Conservation (phyloP, 192 early-diverging fungal genomes). For the Spinellus fusiger region DNA sequence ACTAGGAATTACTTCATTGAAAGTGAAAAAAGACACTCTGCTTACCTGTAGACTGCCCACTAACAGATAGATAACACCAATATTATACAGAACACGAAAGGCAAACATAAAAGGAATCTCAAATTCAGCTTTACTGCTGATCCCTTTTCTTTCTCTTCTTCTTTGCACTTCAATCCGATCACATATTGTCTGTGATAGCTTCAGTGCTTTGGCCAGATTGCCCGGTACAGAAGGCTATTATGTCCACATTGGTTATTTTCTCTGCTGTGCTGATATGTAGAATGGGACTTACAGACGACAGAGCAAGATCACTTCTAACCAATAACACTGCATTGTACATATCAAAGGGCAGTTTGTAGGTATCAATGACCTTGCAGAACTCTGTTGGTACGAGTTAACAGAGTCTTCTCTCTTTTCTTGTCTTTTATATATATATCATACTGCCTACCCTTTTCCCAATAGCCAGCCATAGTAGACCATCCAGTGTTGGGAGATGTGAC, state of each 20-base stretch:
- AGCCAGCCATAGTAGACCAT: not conserved
- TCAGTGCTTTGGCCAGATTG: conserved; percentile 25
- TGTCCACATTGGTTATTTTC: not conserved
- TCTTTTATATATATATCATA: not conserved
- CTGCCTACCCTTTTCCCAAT: conserved; percentile 24
- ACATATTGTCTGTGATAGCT: conserved; percentile 26
- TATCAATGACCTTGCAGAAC: conserved; percentile 12
- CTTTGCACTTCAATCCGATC: conserved; percentile 28
- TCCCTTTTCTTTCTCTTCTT: conserved; percentile 13
- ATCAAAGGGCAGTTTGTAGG: conserved; percentile 27
- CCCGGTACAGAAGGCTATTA: conserved; percentile 22
- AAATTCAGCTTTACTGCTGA: not conserved
- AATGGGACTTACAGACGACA: conserved; percentile 16
- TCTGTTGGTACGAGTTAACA: not conserved
- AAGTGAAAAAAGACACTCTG: not conserved
- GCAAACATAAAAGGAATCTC: conserved; percentile 34
- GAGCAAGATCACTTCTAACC: conserved; percentile 25
- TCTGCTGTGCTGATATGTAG: not conserved
- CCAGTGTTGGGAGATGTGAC: not conserved
- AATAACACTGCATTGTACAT: conserved; percentile 22
- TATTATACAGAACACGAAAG: conserved; percentile 30
- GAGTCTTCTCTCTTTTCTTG: not conserved
- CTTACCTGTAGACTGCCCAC: conserved; percentile 30
- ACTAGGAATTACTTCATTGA: not conserved
- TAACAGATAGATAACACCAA: conserved; percentile 31